These are phyloP conservation scores for Spongospora subterranea DNA, from an alignment of 208 protist species.

Conservation along the genomic window DNA sequence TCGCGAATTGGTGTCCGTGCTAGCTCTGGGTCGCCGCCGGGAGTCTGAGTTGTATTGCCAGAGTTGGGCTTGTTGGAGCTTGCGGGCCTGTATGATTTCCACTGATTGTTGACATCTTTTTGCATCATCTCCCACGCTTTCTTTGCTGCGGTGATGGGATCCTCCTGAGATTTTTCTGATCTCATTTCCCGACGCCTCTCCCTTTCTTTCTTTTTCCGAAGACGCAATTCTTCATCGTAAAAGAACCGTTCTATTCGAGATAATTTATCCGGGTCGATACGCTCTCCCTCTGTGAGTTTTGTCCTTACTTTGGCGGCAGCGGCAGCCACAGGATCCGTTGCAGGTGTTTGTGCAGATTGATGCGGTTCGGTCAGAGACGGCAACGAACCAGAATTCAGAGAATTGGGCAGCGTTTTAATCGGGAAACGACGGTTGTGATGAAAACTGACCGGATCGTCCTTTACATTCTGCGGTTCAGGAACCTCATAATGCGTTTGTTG, in stretches of 20 bases:
- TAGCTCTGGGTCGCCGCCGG: background rate
- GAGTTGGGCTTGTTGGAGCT: background rate
- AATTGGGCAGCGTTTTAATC: background rate
- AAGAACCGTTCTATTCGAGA: constrained; percentile 31
- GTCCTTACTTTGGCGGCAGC: background rate
- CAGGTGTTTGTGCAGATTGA: background rate
- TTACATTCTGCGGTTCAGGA: background rate
- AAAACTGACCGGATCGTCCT: background rate
- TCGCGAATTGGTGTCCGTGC: background rate
- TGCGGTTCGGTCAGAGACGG: background rate
- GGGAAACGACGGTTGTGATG: background rate
- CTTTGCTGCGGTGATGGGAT: background rate
- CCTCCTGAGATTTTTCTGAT: background rate
- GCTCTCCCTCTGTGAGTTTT: background rate
- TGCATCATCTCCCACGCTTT: constrained; percentile 39
- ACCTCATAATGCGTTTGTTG: background rate
- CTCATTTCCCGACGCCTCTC: background rate
- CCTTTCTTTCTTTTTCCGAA: background rate
- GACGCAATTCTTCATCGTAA: constrained; percentile 26
- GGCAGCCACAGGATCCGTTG: background rate
- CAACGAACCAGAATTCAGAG: background rate
- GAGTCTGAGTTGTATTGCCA: background rate
- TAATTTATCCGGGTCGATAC: background rate
- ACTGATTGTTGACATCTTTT: constrained; percentile 7
- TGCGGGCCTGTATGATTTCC: background rate